Base-by-base conservation (phyloP, 2,329 filamentous ascomycete species). In the Curvularia hawaiiensis region DNA sequence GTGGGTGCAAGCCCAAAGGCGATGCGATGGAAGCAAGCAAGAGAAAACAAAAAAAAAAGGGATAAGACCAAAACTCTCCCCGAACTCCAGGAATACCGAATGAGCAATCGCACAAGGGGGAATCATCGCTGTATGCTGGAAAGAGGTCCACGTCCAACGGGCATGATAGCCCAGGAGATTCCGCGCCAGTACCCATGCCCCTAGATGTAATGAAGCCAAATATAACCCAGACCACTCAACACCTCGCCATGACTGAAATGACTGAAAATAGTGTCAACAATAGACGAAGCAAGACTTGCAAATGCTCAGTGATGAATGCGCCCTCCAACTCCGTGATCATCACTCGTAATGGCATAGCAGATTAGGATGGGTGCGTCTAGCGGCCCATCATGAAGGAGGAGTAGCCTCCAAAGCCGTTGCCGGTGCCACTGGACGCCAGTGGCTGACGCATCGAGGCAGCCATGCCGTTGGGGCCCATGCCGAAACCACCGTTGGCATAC, bases 61-160 rank as follows among this genome's bases (percentile, higher is more conserved):
- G 30, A 31, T 22, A 1, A 45, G 30, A 55, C 18, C 7, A 5
- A 52, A 50, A 52, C 50, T 24, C 47, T 68, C 64, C 65, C 62
- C 59, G 58, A 35, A 73, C 72, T 68, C 72, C 73, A 61, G 62
- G 66, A 68, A 53, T 61, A 63, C 66, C 41, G 52, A 54, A 59
- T 50, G 68, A 73, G 68, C 56, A 74, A 69, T 72, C 73, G 75
- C 74, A 69, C 70, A 75, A 76, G 73, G 75, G 75, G 75, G 74
- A 76, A 77, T 77, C 75, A 76, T 76, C 72, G 75, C 74, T 76
- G 72, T 75, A 77, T 77, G 74, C 74, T 75, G 66, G 67, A 77
- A 77, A 75, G 69, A 68, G 72, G 65, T 69, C 71, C 70, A 70
- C 66, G 65, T 66, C 73, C 67, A 67, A 70, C 61, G 63, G 69